Evolutionary conservation across 2,329 filamentous ascomycete species (phyloP), one percentile per base, ranked within the genome.

Genomic region (Lachnellula hyalina): DNA sequence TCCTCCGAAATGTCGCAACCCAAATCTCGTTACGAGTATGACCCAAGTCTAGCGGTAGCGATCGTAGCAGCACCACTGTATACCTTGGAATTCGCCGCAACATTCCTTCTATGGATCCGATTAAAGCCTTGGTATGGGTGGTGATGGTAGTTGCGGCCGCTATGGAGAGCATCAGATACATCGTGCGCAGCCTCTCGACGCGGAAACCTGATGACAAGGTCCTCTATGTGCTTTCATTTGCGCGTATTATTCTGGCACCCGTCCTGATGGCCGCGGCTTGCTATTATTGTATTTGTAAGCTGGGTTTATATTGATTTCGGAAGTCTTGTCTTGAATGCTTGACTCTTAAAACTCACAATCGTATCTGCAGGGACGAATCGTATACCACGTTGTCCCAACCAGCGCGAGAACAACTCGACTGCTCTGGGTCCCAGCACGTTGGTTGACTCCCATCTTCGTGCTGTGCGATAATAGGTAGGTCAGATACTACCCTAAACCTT

Each of bases 241-340:
- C 61, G 2, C 48, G 70, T 17, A 63, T 70, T 34, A 59, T 70
- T n/a, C 53, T 71, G 12, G 64, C 68, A 1, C 68, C 68, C 1
- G 65, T 70, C 8, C 53, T 70, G 23, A 70, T 70, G 53, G 68
- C 68, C 1, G 68, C 66, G 4, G 67, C 57, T 32, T 65, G 63
- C 36, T 71, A 69, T 48, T 48, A 57, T 71, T 28, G 52, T 70
- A 15, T 67, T 71, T 49, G 67, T 63, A 58, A 41, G 57, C 44
- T 25, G 17, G 5, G 21, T 15, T 7, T 25, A 25, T 25, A 25
- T 25, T 25, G 4, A 21, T 21, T 1, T 40, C 32, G 23, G n/a
- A 47, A 9, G 11, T 12, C 38, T 36, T 50, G n/a, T 28, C 8
- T 50, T 50, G 25, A 17, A 47, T 11, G 44, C 12, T 14, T 38